phyloP scores from a whole-genome alignment of 1,284 basidiomycete species.

The Naganishia sp. region DNA sequence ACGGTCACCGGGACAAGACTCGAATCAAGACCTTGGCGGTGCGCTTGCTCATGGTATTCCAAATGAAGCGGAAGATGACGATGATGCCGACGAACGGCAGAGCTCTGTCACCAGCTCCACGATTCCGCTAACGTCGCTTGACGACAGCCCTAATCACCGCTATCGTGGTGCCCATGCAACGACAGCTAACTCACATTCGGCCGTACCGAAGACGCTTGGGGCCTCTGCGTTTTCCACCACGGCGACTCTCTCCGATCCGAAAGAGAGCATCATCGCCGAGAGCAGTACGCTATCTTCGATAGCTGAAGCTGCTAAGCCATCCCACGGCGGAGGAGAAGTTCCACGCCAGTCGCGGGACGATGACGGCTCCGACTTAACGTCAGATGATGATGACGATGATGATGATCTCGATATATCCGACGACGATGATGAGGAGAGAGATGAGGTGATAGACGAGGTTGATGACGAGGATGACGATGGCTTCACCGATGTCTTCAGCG shows the following conservation, averaged over 20 bases:
- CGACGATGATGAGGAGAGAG: constrained; percentile 30
- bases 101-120: constrained; percentile 22
- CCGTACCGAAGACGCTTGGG: constrained; percentile 3
- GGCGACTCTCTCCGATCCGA: background rate
- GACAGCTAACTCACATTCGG: background rate
- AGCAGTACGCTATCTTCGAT: constrained; percentile 16
- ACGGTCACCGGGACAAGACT: background rate
- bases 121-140: constrained; percentile 23
- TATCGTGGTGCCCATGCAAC: background rate
- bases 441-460: constrained; percentile 7
- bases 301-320: background rate
- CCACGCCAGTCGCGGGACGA: background rate
- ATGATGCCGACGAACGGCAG: constrained; percentile 18
- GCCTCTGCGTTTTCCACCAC: background rate
- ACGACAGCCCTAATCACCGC: constrained; percentile 21
- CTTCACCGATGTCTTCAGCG: too few species aligned
- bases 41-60: background rate
- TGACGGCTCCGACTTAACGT: constrained; percentile 21
- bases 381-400: constrained; percentile 16
- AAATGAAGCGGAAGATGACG: constrained; percentile 4
- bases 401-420: constrained; percentile 37
- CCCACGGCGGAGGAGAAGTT: too few species aligned
- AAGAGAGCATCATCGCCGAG: background rate
- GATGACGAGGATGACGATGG: constrained; percentile 3
- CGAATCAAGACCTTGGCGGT: background rate